These are phyloP conservation scores for Pestalotiopsis sp. DNA, from an alignment of 2,329 filamentous ascomycete species.

Conservation along the genomic window DNA sequence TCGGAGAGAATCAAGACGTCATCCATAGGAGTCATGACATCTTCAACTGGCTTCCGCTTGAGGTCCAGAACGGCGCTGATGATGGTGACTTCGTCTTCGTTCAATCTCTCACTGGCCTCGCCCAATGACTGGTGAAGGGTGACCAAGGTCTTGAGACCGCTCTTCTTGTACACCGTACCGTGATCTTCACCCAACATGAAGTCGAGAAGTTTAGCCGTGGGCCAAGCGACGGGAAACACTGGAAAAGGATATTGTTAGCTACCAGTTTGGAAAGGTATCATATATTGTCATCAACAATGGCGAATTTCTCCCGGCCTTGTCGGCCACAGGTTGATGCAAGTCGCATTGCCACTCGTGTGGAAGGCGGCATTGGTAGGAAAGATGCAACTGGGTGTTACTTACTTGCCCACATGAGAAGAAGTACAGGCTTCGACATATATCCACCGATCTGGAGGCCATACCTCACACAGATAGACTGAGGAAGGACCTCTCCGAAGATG, in stretches of 20 bases:
- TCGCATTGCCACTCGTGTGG: no score
- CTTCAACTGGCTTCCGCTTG: constrained; percentile 92
- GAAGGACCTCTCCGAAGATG: constrained; percentile 96
- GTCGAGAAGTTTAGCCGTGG: constrained; percentile 93
- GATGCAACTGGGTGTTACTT: neutral
- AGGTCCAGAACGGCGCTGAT: constrained; percentile 95
- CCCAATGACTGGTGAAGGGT: constrained; percentile 92
- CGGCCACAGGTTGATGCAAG: no score
- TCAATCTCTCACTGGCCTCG: constrained; percentile 83
- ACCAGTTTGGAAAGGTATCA: neutral
- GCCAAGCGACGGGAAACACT: constrained; percentile 85
- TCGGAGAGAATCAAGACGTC: constrained; percentile 98
- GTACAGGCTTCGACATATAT: constrained; percentile 87
- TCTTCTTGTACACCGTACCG: constrained; percentile 97
- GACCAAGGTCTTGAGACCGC: constrained; percentile 92
- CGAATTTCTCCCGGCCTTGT: no score
- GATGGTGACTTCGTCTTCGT: constrained; percentile 97
- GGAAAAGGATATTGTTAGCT: neutral
- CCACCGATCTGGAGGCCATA: constrained; percentile 95
- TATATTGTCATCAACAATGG: no score
- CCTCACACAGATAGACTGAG: constrained; percentile 94
- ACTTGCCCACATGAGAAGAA: constrained; percentile 84
- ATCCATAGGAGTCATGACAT: constrained; percentile 98
- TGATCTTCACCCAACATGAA: constrained; percentile 92
- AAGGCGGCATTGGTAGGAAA: neutral